These are phyloP conservation scores for Phyllosticta citrichinensis DNA, from an alignment of 2,329 filamentous ascomycete genomes.

Conservation along the genomic window DNA sequence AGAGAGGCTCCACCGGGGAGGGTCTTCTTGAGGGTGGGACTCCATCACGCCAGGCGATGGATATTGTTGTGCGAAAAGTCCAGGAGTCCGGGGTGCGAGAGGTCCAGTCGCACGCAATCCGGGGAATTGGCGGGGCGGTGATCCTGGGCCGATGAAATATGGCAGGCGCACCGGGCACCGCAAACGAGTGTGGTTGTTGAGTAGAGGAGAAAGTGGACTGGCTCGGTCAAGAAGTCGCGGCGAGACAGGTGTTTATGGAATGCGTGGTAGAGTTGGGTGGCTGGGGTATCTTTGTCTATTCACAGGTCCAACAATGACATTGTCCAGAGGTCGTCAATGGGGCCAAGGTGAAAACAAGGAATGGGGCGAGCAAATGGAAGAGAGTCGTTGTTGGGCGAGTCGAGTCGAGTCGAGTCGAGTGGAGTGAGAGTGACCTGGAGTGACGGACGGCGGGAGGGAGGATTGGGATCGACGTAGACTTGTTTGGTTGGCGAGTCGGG, in stretches of 20 bases:
- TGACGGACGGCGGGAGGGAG: background rate
- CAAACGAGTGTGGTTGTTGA: background rate
- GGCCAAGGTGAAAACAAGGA: background rate
- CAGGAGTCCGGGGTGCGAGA: background rate
- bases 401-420: background rate
- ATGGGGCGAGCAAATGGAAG: background rate
- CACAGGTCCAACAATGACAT: constrained; percentile 3
- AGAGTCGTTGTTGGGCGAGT: background rate
- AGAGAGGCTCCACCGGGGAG: background rate
- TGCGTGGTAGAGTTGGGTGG: background rate
- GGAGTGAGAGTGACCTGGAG: too few relatives aligned
- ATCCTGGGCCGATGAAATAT: background rate
- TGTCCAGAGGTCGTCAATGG: background rate
- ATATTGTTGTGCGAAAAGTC: background rate
- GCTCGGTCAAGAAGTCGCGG: background rate
- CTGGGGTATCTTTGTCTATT: constrained; percentile 6
- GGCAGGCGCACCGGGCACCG: constrained; percentile 1
- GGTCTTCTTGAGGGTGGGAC: background rate
- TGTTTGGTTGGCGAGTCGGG: background rate
- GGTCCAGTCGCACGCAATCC: background rate
- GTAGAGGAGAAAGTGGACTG: background rate
- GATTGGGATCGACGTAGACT: background rate
- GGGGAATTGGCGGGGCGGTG: background rate
- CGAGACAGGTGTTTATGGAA: background rate
- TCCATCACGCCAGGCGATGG: constrained; percentile 5